Evolutionary conservation across 495 filamentous ascomycete genomes (phyloP).

Genomic region (Hyaloscypha bicolor): DNA sequence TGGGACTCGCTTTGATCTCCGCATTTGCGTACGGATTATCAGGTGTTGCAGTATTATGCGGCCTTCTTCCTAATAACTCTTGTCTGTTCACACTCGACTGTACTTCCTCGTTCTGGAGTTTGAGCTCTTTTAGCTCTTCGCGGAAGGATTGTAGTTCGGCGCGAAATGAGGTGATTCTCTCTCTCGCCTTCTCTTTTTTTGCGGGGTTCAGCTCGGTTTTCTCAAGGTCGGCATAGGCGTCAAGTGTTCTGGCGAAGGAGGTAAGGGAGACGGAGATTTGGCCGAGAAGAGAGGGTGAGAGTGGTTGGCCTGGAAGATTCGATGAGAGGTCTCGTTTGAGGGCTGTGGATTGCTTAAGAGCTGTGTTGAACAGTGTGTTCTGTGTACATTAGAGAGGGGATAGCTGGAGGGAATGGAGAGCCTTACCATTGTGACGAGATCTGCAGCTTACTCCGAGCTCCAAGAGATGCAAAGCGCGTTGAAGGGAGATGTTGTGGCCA

Average conservation of each 20-base stretch:
- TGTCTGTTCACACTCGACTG: slow-evolving; percentile 71
- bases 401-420: background rate
- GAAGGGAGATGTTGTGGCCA: background rate
- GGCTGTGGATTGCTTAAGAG: slow-evolving; percentile 86
- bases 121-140: slow-evolving; percentile 73
- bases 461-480: background rate
- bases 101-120: slow-evolving; percentile 73
- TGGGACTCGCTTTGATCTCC: slow-evolving; percentile 32
- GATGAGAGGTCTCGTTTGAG: slow-evolving; percentile 80
- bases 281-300: slow-evolving; percentile 61
- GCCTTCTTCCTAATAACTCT: slow-evolving; percentile 89
- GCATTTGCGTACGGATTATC: slow-evolving; percentile 91
- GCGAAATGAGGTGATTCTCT: slow-evolving; percentile 84
- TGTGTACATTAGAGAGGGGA: slow-evolving; percentile 28
- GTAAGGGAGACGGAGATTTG: slow-evolving; percentile 87
- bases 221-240: slow-evolving; percentile 86
- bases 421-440: slow-evolving; percentile 6
- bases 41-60: slow-evolving; percentile 82
- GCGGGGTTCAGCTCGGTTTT: slow-evolving; percentile 83
- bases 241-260: slow-evolving; percentile 85
- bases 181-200: slow-evolving; percentile 88
- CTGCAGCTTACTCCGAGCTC: background rate
- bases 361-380: slow-evolving; percentile 96
- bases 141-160: slow-evolving; percentile 78
- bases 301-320: slow-evolving; percentile 53